These are phyloP conservation scores for Zygnema cylindricum DNA, from an alignment of 139 green algal species.

Conservation along the genomic window DNA sequence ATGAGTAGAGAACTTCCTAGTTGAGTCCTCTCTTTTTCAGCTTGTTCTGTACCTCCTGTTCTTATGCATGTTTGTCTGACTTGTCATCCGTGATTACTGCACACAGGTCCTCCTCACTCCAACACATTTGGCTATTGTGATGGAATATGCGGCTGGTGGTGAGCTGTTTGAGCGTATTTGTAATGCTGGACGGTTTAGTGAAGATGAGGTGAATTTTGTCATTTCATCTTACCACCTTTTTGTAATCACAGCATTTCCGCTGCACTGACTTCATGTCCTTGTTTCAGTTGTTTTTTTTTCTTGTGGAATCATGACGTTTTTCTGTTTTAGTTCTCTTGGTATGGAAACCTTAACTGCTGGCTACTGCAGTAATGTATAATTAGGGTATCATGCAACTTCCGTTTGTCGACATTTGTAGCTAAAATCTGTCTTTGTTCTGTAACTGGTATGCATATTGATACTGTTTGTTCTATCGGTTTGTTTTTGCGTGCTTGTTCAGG, in stretches of 20 bases:
- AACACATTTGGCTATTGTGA: conserved; percentile 88
- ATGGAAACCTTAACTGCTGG: too few species aligned
- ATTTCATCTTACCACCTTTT: neutral
- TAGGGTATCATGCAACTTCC: too few species aligned
- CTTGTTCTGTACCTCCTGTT: neutral
- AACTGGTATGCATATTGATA: too few species aligned
- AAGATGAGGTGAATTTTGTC: conserved; percentile 80
- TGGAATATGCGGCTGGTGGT: conserved; percentile 84
- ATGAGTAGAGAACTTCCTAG: neutral
- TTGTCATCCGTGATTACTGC: neutral
- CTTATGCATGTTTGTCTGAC: conserved; percentile 16
- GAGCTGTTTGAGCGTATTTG: conserved; percentile 97
- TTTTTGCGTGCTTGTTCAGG: conserved; percentile 74
- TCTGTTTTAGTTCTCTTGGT: too few species aligned
- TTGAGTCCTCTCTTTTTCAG: too few species aligned
- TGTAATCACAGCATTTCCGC: too few species aligned
- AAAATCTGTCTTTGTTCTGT: too few species aligned
- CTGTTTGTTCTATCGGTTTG: neutral
- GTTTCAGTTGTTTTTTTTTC: too few species aligned
- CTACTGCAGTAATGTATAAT: too few species aligned
- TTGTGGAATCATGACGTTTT: too few species aligned
- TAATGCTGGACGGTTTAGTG: conserved; percentile 85
- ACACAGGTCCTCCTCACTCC: conserved; percentile 60
- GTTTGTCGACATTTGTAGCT: too few species aligned
- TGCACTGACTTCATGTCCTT: too few species aligned